These are phyloP conservation scores for Oryza coarctata DNA, from an alignment of 176 grass and related monocot species.

Conservation along the genomic window DNA sequence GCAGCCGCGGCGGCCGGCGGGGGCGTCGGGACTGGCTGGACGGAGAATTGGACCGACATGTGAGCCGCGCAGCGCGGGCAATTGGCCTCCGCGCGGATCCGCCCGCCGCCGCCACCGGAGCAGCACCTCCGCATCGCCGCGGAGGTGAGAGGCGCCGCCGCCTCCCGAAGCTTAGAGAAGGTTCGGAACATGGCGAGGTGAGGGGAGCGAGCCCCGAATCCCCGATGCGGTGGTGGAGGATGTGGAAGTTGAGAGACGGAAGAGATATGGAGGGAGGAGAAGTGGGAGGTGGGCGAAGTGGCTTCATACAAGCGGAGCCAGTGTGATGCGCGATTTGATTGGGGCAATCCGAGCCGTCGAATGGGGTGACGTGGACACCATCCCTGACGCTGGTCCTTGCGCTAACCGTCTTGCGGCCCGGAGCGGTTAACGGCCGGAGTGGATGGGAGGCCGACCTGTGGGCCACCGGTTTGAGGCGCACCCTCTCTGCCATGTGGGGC, in stretches of 20 bases:
- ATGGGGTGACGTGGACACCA: constrained; percentile 15
- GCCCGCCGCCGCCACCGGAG: constrained; percentile 33
- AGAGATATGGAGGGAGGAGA: constrained; percentile 14
- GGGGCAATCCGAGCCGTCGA: constrained; percentile 44
- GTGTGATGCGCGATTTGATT: constrained; percentile 59
- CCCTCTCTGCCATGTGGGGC: constrained; percentile 37
- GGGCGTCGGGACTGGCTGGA: constrained; percentile 23
- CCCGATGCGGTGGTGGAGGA: constrained; percentile 5
- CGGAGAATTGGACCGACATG: constrained; percentile 63
- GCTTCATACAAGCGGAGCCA: constrained; percentile 38
- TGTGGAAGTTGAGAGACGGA: neutral
- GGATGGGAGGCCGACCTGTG: constrained; percentile 35
- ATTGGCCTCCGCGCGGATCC: constrained; percentile 64
- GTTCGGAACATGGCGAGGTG: constrained; percentile 39
- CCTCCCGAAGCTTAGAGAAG: constrained; percentile 47
- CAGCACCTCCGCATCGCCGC: constrained; percentile 30
- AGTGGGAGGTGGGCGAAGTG: constrained; percentile 36
- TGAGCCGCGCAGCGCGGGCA: constrained; percentile 61
- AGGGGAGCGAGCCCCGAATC: neutral
- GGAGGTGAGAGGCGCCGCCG: constrained; percentile 34
- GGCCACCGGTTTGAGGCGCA: constrained; percentile 20
- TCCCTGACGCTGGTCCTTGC: neutral
- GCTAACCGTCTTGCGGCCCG: constrained; percentile 32
- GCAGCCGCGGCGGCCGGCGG: neutral
- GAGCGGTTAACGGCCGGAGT: constrained; percentile 54